These are phyloP conservation scores for Antitrichia curtipendula DNA, from an alignment of 225 moss, liverwort and hornwort species.

Conservation along the genomic window DNA sequence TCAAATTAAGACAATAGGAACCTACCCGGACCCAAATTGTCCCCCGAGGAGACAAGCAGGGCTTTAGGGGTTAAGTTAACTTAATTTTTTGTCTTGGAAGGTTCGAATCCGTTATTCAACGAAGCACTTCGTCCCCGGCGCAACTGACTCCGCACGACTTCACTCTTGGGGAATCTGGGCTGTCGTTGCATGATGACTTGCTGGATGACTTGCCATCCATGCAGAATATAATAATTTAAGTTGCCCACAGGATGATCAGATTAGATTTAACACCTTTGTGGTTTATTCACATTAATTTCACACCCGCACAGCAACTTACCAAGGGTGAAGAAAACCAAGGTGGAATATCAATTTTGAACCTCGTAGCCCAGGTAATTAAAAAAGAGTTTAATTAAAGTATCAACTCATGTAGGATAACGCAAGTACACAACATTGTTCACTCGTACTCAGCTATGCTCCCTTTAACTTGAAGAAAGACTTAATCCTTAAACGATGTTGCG, in stretches of 20 bases:
- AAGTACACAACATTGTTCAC: background rate
- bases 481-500: no score
- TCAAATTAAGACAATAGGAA: no score
- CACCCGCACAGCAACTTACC: no score
- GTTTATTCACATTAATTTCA: background rate
- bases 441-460: background rate
- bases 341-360: background rate
- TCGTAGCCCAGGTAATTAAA: accelerated
- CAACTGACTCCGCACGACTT: background rate
- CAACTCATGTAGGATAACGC: background rate
- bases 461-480: background rate
- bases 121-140: background rate
- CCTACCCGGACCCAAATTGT: no score
- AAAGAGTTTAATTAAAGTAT: background rate
- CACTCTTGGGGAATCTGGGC: background rate
- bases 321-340: background rate
- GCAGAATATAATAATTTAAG: background rate
- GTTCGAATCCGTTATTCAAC: background rate
- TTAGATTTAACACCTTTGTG: no score
- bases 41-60: no score
- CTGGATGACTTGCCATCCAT: background rate
- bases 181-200: background rate
- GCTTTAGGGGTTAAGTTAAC: no score
- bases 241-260: no score
- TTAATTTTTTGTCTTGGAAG: background rate